Conservation (phyloP, 192 early-diverging fungal genomes). For the Gryganskiella cystojenkinii region DNA sequence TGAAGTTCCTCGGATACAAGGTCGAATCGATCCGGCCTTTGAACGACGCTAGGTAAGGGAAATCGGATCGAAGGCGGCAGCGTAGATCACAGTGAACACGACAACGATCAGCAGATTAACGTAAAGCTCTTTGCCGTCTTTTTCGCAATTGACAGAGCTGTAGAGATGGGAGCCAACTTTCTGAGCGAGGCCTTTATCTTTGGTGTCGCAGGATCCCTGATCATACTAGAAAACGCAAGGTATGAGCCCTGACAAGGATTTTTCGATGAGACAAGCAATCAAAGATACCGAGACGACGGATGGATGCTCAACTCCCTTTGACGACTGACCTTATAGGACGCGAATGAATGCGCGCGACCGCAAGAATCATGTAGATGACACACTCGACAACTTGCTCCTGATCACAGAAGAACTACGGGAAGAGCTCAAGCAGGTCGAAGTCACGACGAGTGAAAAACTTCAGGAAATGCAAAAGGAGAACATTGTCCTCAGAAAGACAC, state of each 20-base stretch:
- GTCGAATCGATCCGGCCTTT: constrained; percentile 80
- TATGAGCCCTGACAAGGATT: constrained; percentile 29
- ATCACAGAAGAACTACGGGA: constrained; percentile 52
- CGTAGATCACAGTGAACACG: too few species aligned
- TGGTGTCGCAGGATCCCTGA: constrained; percentile 75
- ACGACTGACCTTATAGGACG: constrained; percentile 46
- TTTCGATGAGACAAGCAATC: background rate
- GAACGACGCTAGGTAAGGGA: constrained; percentile 72
- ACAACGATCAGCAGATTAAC: background rate
- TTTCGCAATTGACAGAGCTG: constrained; percentile 57
- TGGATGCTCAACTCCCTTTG: background rate
- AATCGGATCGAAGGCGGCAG: background rate
- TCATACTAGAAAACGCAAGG: constrained; percentile 77
- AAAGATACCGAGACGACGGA: background rate
- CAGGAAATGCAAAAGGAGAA: constrained; percentile 58
- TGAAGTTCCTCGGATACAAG: constrained; percentile 82
- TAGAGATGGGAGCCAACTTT: constrained; percentile 87
- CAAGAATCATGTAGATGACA: constrained; percentile 60
- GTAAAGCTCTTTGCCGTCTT: background rate
- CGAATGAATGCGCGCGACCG: constrained; percentile 59
- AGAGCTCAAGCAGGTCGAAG: constrained; percentile 44
- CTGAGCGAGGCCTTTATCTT: constrained; percentile 83
- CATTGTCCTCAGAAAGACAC: constrained; percentile 46
- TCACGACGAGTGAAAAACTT: constrained; percentile 35
- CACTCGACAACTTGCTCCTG: constrained; percentile 65